Evolutionary conservation across 768 basidiomycete genomes (phyloP).

Genomic region (Phlebiopsis flavidoalba): DNA sequence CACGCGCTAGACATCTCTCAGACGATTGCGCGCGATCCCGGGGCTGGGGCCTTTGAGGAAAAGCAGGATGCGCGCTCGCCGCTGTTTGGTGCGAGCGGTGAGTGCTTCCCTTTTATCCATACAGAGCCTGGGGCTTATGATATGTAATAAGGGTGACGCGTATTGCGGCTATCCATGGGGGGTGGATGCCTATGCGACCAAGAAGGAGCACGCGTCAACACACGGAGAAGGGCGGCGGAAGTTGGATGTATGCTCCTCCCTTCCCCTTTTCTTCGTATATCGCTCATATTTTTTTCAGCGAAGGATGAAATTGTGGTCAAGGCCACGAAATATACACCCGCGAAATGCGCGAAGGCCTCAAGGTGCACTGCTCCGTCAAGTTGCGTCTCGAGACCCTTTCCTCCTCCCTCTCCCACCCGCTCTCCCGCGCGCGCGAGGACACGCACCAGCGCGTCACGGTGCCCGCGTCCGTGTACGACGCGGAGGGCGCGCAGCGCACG

Average conservation of each 20-base stretch:
- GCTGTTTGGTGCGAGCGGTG: slow-evolving; percentile 38
- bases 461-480: background rate
- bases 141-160: background rate
- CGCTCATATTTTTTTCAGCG: background rate
- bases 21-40: slow-evolving; percentile 19
- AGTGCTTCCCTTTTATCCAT: slow-evolving; percentile 8
- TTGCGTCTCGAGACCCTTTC: slow-evolving; percentile 45
- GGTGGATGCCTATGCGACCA: slow-evolving; percentile 27
- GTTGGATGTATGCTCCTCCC: slow-evolving; percentile 10
- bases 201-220: slow-evolving; percentile 28
- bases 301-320: slow-evolving; percentile 31
- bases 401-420: background rate
- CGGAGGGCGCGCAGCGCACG: background rate
- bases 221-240: slow-evolving; percentile 23
- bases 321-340: slow-evolving; percentile 38
- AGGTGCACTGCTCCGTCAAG: slow-evolving; percentile 47
- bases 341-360: slow-evolving; percentile 31
- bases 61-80: slow-evolving; percentile 45
- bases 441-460: background rate
- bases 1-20: background rate
- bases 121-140: background rate
- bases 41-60: slow-evolving; percentile 56
- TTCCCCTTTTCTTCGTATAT: background rate
- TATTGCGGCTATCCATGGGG: slow-evolving; percentile 61
- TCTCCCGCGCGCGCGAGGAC: background rate